Evolutionary conservation across 2,329 filamentous ascomycete genomes (phyloP), one percentile per base, ranked within the genome.

Genomic region (Neofusicoccum parvum): DNA sequence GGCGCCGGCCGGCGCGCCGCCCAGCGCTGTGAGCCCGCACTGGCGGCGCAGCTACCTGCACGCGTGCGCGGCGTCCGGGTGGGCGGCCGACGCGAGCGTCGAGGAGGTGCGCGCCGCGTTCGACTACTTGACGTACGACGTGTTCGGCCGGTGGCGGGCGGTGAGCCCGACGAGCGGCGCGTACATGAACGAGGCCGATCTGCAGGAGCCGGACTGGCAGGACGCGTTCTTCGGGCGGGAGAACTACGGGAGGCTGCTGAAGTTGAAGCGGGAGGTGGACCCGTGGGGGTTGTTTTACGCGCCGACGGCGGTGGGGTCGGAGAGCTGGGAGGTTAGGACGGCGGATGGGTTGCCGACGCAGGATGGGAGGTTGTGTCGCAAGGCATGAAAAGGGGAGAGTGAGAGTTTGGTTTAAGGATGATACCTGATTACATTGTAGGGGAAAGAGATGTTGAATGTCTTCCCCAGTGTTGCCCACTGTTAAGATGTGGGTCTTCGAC

Each of bases 101-200:
- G 37, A 17, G 6, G 58, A 41, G 43, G 27, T 46, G 3, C 69
- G 15, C 14, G 54, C 67, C 1, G 71, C 67, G 68, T 56, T 69
- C 0, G 20, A 37, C 2, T 6, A 32, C 3, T 12, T 48, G 32
- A 65, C 43, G 27, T 14, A 46, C 23, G 32, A 46, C 23, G 41
- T 46, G 10, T 27, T 60, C 12, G 39, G 14, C 14, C 37, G 7
- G 34, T 34, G 32, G n/a, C 15, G 48, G 20, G 17, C 5, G 27
- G 34, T 34, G n/a, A 51, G 17, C 4, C 66, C 58, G 20, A 36
- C 12, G 3, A 69, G 69, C 48, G 73, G 70, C 1, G 65, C 73
- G 3, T 76, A 76, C 56, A 56, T 73, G 51, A 75, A 71, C 48
- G 73, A 76, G 59, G 72, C 71, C 9, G 70, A 75, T 56, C 70